Evolutionary conservation across 2,329 filamentous ascomycete genomes (phyloP).

Genomic region (Paecilomyces dactylethromorphus): DNA sequence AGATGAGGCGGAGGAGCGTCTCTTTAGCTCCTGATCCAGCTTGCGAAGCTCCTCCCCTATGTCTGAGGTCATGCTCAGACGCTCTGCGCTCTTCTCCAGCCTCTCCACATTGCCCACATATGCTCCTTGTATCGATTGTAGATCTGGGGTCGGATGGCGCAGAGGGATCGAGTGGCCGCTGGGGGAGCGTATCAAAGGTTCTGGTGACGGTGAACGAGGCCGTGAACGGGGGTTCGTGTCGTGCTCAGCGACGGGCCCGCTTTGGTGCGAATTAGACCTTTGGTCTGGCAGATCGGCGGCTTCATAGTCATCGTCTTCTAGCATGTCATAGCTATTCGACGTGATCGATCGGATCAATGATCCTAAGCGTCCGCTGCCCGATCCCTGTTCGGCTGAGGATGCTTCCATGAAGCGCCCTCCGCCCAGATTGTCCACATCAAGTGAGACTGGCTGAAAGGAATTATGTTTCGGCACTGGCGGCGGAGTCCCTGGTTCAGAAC

Average conservation of each 20-base stretch:
- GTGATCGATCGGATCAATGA: slow-evolving; percentile 33
- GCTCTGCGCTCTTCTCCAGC: slow-evolving; percentile 43
- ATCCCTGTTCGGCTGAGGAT: slow-evolving; percentile 20
- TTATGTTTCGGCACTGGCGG: slow-evolving; percentile 16
- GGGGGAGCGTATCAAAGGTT: slow-evolving; percentile 31
- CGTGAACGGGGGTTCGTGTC: not conserved
- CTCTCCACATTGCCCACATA: slow-evolving; percentile 45
- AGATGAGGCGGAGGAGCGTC: slow-evolving; percentile 28
- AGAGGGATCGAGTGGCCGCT: slow-evolving; percentile 37
- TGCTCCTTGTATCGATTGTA: slow-evolving; percentile 45
- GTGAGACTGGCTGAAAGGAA: slow-evolving; percentile 22
- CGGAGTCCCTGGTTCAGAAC: slow-evolving; percentile 27
- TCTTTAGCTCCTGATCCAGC: slow-evolving; percentile 39
- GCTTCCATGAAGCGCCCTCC: slow-evolving; percentile 19
- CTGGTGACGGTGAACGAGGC: slow-evolving; percentile 15
- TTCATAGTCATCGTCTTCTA: slow-evolving; percentile 41
- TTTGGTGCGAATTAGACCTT: not conserved
- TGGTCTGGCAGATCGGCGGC: slow-evolving; percentile 17
- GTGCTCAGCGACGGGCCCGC: not conserved
- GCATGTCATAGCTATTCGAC: slow-evolving; percentile 37
- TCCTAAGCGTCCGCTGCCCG: slow-evolving; percentile 15
- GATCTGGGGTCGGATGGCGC: slow-evolving; percentile 43
- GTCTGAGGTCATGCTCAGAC: slow-evolving; percentile 41
- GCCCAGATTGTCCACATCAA: slow-evolving; percentile 25
- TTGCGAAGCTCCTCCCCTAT: slow-evolving; percentile 40